Evolutionary conservation across 352 stramenopile species (phyloP).

Genomic region (Phytophthora pini): DNA sequence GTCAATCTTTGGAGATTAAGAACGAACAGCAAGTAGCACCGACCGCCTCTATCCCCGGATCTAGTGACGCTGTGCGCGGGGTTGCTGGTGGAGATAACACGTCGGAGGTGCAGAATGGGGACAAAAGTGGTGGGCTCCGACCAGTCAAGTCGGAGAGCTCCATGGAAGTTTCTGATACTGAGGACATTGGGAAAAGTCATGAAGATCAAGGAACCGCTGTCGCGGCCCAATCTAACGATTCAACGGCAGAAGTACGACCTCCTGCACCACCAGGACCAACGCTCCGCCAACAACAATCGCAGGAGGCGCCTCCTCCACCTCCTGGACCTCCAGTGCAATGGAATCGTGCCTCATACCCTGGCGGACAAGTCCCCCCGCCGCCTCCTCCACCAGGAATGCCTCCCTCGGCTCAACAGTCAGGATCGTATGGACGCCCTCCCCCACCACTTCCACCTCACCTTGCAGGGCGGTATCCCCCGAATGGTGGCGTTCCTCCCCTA

Average conservation of each 20-base stretch:
- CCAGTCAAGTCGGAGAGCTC: conserved; percentile 60
- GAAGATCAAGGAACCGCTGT: not conserved
- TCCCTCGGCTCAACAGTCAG: conserved; percentile 17
- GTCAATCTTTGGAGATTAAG: conserved; percentile 61
- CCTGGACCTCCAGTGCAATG: conserved; percentile 25
- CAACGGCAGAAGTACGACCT: not conserved
- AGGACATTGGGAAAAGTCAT: conserved; percentile 32
- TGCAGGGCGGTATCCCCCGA: conserved; percentile 13
- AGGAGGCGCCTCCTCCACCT: conserved; percentile 9
- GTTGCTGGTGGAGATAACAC: conserved; percentile 14
- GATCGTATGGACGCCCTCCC: conserved; percentile 25
- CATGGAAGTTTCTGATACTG: conserved; percentile 75
- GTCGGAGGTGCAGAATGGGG: conserved; percentile 25
- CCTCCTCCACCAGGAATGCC: conserved; percentile 25
- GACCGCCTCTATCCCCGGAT: conserved; percentile 13
- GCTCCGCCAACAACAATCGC: conserved; percentile 17
- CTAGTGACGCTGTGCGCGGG: conserved; percentile 19
- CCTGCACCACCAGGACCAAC: not conserved
- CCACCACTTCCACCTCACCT: conserved; percentile 30
- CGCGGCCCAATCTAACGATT: conserved; percentile 4
- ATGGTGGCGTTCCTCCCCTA: conserved; percentile 27
- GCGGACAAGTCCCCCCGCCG: conserved; percentile 16
- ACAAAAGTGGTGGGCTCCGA: conserved; percentile 16
- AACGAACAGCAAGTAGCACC: conserved; percentile 33
- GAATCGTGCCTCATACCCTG: conserved; percentile 18